Base-by-base conservation (phyloP, 768 basidiomycete species). In the Floccularia luteovirens region DNA sequence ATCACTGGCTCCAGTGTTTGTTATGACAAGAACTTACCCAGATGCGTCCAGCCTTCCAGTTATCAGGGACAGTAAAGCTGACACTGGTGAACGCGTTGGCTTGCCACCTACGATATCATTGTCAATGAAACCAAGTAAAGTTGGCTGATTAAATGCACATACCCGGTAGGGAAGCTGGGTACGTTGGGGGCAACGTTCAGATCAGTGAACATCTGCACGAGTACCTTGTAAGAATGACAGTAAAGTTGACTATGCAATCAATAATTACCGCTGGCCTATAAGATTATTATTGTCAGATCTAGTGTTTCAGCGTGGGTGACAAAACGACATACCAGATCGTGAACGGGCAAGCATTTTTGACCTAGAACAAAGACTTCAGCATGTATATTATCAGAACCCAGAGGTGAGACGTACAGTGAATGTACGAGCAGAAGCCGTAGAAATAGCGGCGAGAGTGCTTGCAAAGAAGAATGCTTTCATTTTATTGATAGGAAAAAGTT, bases 291-390 rank as follows among this genome's bases (percentile, higher is more conserved):
- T 8, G 16, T 7, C n/a, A 19, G 20, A 34, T 17, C n/a, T 17
- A 7, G n/a, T n/a, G 32, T 12, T 34, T 8, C 7, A 17, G 7
- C 32, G 16, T 12, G 20, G 10, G 27, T 28, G 8, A 8, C n/a
- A 19, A 34, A 17, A 14, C 6, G 8, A 38, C 64, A 39, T 49
- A 80, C 82, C 82, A 83, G 44, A 83, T 69, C 2, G 79, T 83
- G 58, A 79, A 83, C 0, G 78, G 70, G 50, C 82, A 83, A 2
- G 59, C 65, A 59, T 83, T 84, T 50, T 66, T 64, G 19, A 77
- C 72, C 66, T 67, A 31, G 17, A 8, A 22, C 31, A 21, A 28
- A 24, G 27, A 16, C 21, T 17, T 31, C 11, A 17, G 23, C 12
- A 17, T 21, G 35, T 7, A 39, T 19, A 2, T 30, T 11, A 41